Percentiles rank a stretch among this genome's conserved stretches.
Conservation (phyloP, 202 grass and related monocot genomes). For the Bolboschoenoplectus hybrid region DNA sequence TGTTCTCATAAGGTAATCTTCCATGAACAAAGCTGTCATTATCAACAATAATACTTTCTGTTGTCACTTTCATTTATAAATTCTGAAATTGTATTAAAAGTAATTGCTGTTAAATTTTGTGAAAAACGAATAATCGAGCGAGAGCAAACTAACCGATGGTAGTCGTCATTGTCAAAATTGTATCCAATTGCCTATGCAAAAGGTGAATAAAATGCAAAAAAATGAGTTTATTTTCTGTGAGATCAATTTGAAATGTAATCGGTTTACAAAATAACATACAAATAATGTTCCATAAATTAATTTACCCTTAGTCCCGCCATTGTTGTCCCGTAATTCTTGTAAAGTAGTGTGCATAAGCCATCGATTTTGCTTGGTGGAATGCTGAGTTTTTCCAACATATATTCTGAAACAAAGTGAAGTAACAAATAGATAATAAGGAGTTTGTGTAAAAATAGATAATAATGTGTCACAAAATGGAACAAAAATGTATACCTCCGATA, state of each 20-base stretch:
- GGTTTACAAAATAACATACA: background rate
- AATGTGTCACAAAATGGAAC: background rate
- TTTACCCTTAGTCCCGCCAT: constrained; percentile 92
- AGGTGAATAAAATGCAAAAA: background rate
- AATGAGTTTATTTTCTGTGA: constrained; percentile 1
- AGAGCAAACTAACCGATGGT: constrained; percentile 52
- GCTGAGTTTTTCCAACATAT: constrained; percentile 89
- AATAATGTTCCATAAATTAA: background rate
- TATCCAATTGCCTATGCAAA: constrained; percentile 75
- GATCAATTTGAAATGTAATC: background rate
- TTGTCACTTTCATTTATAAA: background rate
- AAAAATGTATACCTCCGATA: constrained; percentile 56
- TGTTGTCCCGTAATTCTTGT: constrained; percentile 93
- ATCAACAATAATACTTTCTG: background rate
- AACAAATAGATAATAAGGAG: background rate
- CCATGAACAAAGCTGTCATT: constrained; percentile 79
- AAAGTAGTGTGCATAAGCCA: constrained; percentile 70
- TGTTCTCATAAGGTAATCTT: constrained; percentile 85
- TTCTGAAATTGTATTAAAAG: background rate
- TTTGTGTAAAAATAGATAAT: background rate
- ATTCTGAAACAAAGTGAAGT: constrained; percentile 47
- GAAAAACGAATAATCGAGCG: background rate
- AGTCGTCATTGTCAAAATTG: constrained; percentile 85
- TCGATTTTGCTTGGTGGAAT: constrained; percentile 69
- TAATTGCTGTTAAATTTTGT: background rate